Base-by-base conservation (phyloP, 805 yeast genomes). In the Ogataea populi-albae region DNA sequence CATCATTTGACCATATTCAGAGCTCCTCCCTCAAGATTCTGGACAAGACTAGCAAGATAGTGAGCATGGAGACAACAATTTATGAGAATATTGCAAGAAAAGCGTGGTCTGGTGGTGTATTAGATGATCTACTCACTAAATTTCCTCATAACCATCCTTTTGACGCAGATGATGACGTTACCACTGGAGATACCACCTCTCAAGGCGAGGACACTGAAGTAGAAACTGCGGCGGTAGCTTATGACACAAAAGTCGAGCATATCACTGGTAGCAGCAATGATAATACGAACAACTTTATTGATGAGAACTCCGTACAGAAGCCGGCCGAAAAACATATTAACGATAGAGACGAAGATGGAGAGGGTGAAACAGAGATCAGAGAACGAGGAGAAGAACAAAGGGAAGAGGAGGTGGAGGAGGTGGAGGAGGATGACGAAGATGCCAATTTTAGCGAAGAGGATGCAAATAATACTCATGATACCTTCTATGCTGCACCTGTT, bases 41-140 rank as follows among this genome's bases (percentile, higher is more conserved):
- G 30, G 57, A 62, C 14, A 67, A 70, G 34, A 69, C 86, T 2
- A 81, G 86, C 1, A 69, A 82, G 1, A 66, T 83, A 4, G 79
- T 86, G 2, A 65, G 86, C 32, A 89, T 93, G 2, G 91, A 87
- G 54, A 77, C 87, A 12, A 93, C 86, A 49, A 77, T 86, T 14
- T 78, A 76, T 48, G 95, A 85, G 50, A 81, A 83, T 18, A 77
- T 87, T 16, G 94, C 95, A 0, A 69, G 77, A 38, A 87, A 87
- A 53, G 93, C 94, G 4, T 81, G 88, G 86, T 72, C 82, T 4
- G 95, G 94, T 10, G 93, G 91, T 18, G 95, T 95, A 0, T 62
- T 87, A 22, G 95, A 86, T 52, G 79, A 73, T 17, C 16, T 53
- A 16, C 15, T 53, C 30, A 43, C 41, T 3, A 27, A 37, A 23